These are phyloP conservation scores for Lachnellula occidentalis DNA, from an alignment of 2,329 filamentous ascomycete genomes.

Conservation along the genomic window DNA sequence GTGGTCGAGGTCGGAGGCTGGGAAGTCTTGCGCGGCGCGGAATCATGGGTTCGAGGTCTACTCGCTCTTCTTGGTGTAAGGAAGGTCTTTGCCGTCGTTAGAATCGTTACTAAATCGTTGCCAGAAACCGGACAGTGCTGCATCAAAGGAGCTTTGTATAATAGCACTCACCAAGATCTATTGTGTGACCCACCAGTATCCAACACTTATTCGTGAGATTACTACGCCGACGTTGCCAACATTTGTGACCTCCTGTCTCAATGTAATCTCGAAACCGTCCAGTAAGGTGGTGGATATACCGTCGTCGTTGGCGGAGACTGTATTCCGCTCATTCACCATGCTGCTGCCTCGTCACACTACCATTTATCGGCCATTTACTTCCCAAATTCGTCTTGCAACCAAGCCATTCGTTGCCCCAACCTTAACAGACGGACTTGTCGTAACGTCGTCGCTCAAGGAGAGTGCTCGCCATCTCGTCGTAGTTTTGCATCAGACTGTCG, in stretches of 20 bases:
- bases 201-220: constrained; percentile 79
- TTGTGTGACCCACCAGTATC: constrained; percentile 72
- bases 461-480: constrained; percentile 61
- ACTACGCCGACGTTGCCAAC: constrained; percentile 74
- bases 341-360: constrained; percentile 78
- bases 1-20: constrained; percentile 77
- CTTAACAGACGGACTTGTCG: constrained; percentile 42
- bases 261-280: constrained; percentile 48
- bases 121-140: constrained; percentile 70
- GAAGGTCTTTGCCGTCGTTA: background rate
- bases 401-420: constrained; percentile 60
- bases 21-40: constrained; percentile 69
- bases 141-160: constrained; percentile 71
- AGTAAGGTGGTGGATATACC: constrained; percentile 38
- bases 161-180: constrained; percentile 80
- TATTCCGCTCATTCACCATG: constrained; percentile 65
- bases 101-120: constrained; percentile 8
- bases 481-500: constrained; percentile 71
- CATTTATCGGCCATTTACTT: constrained; percentile 70
- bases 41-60: constrained; percentile 73
- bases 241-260: constrained; percentile 69
- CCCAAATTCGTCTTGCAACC: constrained; percentile 59
- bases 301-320: constrained; percentile 53
- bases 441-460: constrained; percentile 48
- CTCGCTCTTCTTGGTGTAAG: constrained; percentile 65